These are phyloP conservation scores for Beauveria pseudobassiana DNA, from an alignment of 2,329 filamentous ascomycete species.

Conservation along the genomic window DNA sequence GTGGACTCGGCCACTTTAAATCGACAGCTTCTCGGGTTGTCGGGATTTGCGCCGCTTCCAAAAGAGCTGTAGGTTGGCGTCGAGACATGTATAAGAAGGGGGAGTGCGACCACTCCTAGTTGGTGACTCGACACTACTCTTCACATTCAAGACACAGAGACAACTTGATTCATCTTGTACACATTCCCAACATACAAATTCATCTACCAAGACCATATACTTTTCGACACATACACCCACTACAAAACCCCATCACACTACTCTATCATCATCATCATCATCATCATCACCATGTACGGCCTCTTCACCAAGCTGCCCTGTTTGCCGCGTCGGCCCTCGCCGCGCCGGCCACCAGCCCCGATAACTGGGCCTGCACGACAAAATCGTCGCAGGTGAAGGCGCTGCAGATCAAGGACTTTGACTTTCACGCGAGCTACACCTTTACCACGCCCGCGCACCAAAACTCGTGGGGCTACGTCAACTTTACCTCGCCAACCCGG, in stretches of 20 bases:
- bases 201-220: background rate
- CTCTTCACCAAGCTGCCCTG: slow-evolving; percentile 19
- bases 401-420: slow-evolving; percentile 38
- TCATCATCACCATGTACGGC: slow-evolving; percentile 15
- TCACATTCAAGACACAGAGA: background rate
- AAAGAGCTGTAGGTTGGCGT: background rate
- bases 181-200: background rate
- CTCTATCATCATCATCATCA: background rate
- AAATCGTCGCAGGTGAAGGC: slow-evolving; percentile 15
- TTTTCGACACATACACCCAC: background rate
- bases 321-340: slow-evolving; percentile 20
- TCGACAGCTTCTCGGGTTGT: background rate
- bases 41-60: background rate
- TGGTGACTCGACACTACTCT: background rate
- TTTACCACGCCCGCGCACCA: slow-evolving; percentile 47
- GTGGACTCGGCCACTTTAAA: too few species aligned
- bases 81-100: slow-evolving; percentile 6
- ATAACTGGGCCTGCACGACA: slow-evolving; percentile 16
- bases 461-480: slow-evolving; percentile 38
- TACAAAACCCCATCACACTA: background rate
- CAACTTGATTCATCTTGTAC: background rate
- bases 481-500: slow-evolving; percentile 44
- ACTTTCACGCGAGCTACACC: slow-evolving; percentile 40
- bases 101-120: background rate
- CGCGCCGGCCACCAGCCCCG: slow-evolving; percentile 13